Base-by-base conservation (phyloP, 208 protist species). In the Trypanosoma grayi region DNA sequence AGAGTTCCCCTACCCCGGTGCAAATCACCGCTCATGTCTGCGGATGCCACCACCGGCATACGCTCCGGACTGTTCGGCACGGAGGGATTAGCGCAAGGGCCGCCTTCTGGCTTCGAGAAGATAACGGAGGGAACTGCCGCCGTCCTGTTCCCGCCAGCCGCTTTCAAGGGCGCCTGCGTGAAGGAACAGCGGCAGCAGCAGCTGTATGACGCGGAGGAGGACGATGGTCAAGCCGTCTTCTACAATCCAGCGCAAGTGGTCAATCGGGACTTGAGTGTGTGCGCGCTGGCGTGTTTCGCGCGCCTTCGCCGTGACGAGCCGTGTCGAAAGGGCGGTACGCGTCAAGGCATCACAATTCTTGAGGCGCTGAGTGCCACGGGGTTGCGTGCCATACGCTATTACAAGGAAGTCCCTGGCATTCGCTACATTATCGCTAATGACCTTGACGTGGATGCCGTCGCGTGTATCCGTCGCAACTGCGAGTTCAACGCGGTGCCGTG, bases 371-470 rank as follows among this genome's bases (percentile, higher is more conserved):
- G 97, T 48, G 98, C 98, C 0, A 98, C 97, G 0, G 98, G 98
- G 24, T 82, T 99, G 18, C 88, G 98, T 4, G 95, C 97, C 8
- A 94, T 99, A 56, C 92, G 98, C 28, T 99, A 99, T 75, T 97
- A 73, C 45, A 98, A 98, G 66, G 98, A 99, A 63, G 92, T 99
- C 51, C 80, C 80, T 8, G 87, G 90, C 27, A 73, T 99, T n/a
- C 82, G 90, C 22, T 92, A 79, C 58, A 98, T 99, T 70, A 93
- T 99, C 25, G 97, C 97, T 14, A 99, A 99, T 70, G 99, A 99
- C 74, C 63, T 99, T 28, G 87, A 97, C 50, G 51, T 63, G 0
- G 87, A 92, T 44, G 98, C 99, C 1, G 97, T 99, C 22, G 80
- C 90, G 30, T 84, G 85, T 55, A 99, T 99, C 39, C 34, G 70